Evolutionary conservation across 2,329 filamentous ascomycete genomes (phyloP).

Genomic region (Neodidymelliopsis sp.): DNA sequence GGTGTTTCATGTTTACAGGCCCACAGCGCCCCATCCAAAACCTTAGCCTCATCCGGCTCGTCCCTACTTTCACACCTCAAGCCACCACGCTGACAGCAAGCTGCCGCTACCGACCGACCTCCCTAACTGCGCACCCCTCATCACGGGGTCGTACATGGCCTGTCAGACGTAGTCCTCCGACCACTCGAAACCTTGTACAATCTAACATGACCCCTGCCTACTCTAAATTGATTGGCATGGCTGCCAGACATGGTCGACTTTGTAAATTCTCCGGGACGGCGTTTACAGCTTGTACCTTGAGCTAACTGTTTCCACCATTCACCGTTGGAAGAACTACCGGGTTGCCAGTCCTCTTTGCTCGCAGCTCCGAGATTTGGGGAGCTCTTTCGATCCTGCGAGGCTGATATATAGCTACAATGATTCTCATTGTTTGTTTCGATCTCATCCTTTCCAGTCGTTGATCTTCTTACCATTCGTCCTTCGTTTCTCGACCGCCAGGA

Average conservation of each 20-base stretch:
- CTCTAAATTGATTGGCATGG: neutral
- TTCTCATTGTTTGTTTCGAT: neutral
- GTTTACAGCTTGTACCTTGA: neutral
- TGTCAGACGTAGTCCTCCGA: neutral
- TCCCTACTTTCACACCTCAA: slow-evolving; percentile 1
- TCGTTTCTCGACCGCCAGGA: slow-evolving; percentile 18
- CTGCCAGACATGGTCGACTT: neutral
- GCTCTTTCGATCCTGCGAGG: neutral
- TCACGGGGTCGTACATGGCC: neutral
- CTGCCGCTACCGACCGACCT: too few relatives aligned
- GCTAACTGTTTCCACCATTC: slow-evolving; percentile 10
- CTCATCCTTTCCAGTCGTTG: neutral
- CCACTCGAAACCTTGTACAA: slow-evolving; percentile 3
- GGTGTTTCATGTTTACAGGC: slow-evolving; percentile 13
- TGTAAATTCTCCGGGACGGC: slow-evolving; percentile 6
- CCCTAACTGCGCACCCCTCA: neutral
- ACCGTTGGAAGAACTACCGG: neutral
- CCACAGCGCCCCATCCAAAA: neutral
- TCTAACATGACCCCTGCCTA: neutral
- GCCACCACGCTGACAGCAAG: neutral
- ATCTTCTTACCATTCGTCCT: slow-evolving; percentile 2
- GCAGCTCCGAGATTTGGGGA: slow-evolving; percentile 1
- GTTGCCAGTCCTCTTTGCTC: neutral
- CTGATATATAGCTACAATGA: slow-evolving; percentile 6
- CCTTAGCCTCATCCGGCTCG: slow-evolving; percentile 1